Evolutionary conservation across 768 basidiomycete genomes (phyloP), one percentile per base, ranked within the genome.

Genomic region (Leccinum disarticulatum): DNA sequence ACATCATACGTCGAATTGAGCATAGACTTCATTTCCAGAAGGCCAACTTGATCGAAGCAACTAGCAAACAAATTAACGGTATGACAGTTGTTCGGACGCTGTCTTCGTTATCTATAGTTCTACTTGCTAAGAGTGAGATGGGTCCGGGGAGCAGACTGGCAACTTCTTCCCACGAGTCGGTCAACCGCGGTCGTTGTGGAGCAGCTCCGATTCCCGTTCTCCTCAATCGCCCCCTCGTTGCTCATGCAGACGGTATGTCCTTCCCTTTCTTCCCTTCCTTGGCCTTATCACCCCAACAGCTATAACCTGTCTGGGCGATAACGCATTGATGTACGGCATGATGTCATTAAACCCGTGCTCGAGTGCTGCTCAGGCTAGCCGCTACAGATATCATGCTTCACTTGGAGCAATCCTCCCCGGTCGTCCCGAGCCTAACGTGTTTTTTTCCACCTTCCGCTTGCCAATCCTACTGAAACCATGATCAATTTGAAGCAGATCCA

Each of bases 1-100:
- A 90, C 89, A 59, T 97, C 97, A 70, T 98, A 98, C 50, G 96
- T 99, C 19, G 89, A 94, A 74, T 96, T 98, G 48, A 94, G 85
- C 57, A 98, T 77, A 0, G 91, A 89, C 72, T 94, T 97, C 97
- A 99, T 99, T 78, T 99, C 97, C 56, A 95, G 79, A 49, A 98
- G 80, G 61, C 97, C 97, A 68, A 99, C 92, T 78, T 99, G 97
- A 73, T 99, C 97, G 35, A 99, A 81, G 70, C 96, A 99, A 28
- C 96, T 97, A 33, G 95, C 93, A 68, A 98, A 98, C 53, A 98
- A 77, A 72, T 99, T 97, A 55, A 99, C 80, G 2, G 91, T 90
- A 70, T 98, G 97, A 0, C 97, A 97, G 62, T 96, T 98, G 73
- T 89, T 88, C 0, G 27, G 96, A 95, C 3, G 83, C 95, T 47